Percentiles rank a stretch among this genome's conserved stretches.
Conservation (phyloP, 805 yeast genomes). For the Myxozyma neotropica region DNA sequence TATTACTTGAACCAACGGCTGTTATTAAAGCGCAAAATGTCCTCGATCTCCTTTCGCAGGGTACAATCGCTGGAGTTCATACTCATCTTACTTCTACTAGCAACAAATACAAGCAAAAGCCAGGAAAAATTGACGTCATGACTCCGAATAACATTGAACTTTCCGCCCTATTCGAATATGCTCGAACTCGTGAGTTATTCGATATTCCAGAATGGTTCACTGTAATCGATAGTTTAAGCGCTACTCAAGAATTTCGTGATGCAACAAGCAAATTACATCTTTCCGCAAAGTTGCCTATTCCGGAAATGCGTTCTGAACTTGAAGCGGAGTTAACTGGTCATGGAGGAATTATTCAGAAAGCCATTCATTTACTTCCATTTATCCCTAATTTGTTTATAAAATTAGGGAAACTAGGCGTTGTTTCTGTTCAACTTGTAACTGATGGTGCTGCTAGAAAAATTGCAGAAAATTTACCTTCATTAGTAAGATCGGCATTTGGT, state of each 20-base stretch:
- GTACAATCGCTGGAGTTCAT: not conserved
- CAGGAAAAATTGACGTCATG: constrained; percentile 44
- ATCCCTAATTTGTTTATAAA: constrained; percentile 67
- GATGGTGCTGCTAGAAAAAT: not conserved
- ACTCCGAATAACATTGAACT: constrained; percentile 77
- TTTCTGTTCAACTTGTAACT: constrained; percentile 45
- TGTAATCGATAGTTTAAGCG: constrained; percentile 60
- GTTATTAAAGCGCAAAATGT: constrained; percentile 54
- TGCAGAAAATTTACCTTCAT: not conserved
- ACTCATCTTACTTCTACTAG: not conserved
- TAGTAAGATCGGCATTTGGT: not conserved
- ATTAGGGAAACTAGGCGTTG: constrained; percentile 66
- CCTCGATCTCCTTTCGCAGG: constrained; percentile 35
- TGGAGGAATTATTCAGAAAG: constrained; percentile 59
- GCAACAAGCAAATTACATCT: constrained; percentile 7
- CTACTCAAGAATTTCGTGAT: constrained; percentile 52
- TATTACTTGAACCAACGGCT: constrained; percentile 79
- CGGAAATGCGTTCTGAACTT: constrained; percentile 38
- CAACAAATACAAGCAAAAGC: not conserved
- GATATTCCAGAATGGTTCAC: constrained; percentile 76
- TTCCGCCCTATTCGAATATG: constrained; percentile 53
- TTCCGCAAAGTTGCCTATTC: constrained; percentile 45
- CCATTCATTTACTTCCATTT: constrained; percentile 73
- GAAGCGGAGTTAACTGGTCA: constrained; percentile 36
- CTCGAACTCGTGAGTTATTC: constrained; percentile 48